Evolutionary conservation across 768 basidiomycete genomes (phyloP).

Genomic region (Rhodotorula toruloides): DNA sequence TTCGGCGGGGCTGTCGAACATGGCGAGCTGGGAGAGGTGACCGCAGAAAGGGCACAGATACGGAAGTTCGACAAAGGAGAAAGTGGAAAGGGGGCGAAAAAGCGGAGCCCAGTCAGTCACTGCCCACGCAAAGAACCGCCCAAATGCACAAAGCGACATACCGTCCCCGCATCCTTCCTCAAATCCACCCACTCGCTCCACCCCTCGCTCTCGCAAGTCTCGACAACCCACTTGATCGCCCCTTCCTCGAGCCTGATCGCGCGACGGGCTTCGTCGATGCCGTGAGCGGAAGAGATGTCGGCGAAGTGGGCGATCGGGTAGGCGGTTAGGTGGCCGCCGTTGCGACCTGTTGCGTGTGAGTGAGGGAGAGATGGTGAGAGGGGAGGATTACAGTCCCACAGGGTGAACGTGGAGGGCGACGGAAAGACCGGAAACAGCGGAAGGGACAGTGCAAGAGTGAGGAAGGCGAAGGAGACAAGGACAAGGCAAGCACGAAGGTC

Average conservation of each 20-base stretch:
- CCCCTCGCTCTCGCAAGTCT: slow-evolving; percentile 52
- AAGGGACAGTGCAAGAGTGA: background rate
- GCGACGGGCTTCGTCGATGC: slow-evolving; percentile 56
- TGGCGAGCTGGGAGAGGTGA: slow-evolving; percentile 43
- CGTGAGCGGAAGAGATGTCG: slow-evolving; percentile 49
- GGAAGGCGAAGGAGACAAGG: slow-evolving; percentile 33
- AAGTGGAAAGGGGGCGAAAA: background rate
- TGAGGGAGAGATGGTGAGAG: slow-evolving; percentile 9
- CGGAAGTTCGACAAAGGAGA: no score
- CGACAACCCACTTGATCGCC: slow-evolving; percentile 53
- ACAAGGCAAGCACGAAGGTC: no score
- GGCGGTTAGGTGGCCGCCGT: slow-evolving; percentile 70
- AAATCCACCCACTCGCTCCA: slow-evolving; percentile 59
- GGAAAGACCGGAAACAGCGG: no score
- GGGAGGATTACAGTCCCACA: no score
- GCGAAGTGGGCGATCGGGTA: slow-evolving; percentile 53
- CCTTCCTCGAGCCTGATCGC: slow-evolving; percentile 58
- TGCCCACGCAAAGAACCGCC: no score
- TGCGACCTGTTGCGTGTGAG: slow-evolving; percentile 55
- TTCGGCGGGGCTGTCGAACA: slow-evolving; percentile 55
- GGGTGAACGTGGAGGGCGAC: no score
- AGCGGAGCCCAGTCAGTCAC: no score
- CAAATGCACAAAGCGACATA: no score
- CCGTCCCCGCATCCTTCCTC: slow-evolving; percentile 54
- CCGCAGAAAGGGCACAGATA: no score